Conservation (phyloP, 768 basidiomycete genomes). For the Boletus tomentosulus region DNA sequence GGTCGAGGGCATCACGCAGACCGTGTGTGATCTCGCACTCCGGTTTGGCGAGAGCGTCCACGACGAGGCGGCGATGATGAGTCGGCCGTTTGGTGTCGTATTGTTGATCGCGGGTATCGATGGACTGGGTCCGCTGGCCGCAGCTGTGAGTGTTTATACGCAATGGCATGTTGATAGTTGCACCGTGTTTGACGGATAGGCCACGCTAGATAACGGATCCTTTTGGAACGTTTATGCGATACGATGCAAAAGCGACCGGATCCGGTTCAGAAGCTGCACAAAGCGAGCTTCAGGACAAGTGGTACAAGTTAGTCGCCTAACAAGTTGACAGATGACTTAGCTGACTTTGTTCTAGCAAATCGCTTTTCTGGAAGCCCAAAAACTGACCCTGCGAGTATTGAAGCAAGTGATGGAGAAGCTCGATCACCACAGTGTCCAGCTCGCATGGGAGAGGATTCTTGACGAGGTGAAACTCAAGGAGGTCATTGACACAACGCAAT, state of each 20-base stretch:
- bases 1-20: conserved; percentile 97
- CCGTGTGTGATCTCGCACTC: conserved; percentile 94
- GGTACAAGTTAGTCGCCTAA: conserved; percentile 68
- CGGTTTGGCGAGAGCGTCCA: conserved; percentile 99
- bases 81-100: conserved; percentile 97
- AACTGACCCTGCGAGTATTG: conserved; percentile 79
- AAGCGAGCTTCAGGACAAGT: conserved; percentile 94
- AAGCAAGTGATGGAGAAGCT: conserved; percentile 99
- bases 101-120: conserved; percentile 96
- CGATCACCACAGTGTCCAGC: conserved; percentile 96
- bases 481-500: conserved; percentile 80
- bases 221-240: conserved; percentile 94
- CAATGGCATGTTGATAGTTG: neutral
- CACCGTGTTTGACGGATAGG: conserved; percentile 3
- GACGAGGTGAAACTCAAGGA: conserved; percentile 76
- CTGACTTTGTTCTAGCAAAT: conserved; percentile 63
- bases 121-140: conserved; percentile 88
- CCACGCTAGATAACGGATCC: conserved; percentile 88
- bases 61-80: conserved; percentile 99
- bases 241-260: conserved; percentile 97
- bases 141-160: conserved; percentile 65
- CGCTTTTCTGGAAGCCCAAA: conserved; percentile 83
- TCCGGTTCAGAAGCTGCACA: conserved; percentile 98
- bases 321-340: neutral
- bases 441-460: conserved; percentile 84